Conservation (phyloP, 306 rosid species). For the Quercus suber region DNA sequence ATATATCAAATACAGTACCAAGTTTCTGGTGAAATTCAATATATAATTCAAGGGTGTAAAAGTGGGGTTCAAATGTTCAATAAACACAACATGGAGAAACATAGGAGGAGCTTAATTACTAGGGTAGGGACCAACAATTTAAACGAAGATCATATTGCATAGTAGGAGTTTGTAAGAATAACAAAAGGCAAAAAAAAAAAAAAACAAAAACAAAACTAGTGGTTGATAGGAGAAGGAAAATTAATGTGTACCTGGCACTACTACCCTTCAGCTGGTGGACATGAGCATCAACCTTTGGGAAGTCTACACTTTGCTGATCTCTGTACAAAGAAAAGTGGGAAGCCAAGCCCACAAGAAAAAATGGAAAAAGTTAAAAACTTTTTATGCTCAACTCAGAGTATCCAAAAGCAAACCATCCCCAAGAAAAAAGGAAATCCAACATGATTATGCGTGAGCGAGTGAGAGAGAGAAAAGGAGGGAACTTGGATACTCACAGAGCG, state of each 20-base stretch:
- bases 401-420: constrained; percentile 3
- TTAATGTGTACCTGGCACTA: constrained; percentile 74
- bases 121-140: background rate
- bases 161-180: background rate
- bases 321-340: constrained; percentile 33
- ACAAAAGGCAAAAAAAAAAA: background rate
- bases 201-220: background rate
- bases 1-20: background rate
- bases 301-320: constrained; percentile 69
- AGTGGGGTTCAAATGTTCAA: background rate
- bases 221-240: background rate
- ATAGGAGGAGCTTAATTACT: background rate
- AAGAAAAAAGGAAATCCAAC: background rate
- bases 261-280: constrained; percentile 98
- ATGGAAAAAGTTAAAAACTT: background rate
- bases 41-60: background rate
- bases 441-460: background rate
- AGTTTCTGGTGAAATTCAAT: background rate
- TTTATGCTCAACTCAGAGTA: constrained; percentile 11
- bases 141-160: background rate
- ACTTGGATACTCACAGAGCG: constrained; percentile 58
- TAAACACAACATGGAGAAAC: background rate
- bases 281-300: constrained; percentile 86
- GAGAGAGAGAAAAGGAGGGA: background rate
- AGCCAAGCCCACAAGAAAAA: constrained; percentile 11